phyloP scores from a whole-genome alignment of 129 eudicot species.

The Chrysanthemum makinoi region DNA sequence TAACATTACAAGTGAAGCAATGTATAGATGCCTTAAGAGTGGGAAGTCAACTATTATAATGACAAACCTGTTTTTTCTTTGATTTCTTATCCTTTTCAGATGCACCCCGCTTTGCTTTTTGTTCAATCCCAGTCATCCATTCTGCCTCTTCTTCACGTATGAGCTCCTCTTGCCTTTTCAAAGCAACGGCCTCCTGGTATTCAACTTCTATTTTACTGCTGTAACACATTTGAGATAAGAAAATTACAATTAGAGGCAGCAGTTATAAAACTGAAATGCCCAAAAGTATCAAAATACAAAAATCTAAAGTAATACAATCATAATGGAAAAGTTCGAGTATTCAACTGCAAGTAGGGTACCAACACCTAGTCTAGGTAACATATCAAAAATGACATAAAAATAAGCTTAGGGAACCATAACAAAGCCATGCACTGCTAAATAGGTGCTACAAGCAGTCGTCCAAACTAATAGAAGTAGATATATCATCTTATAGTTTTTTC shows the following conservation, averaged over 20 bases:
- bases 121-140: constrained; percentile 71
- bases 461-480: neutral
- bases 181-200: constrained; percentile 82
- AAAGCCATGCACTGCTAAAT: neutral
- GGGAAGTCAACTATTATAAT: too few relatives aligned
- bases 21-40: too few relatives aligned
- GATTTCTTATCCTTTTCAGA: constrained; percentile 76
- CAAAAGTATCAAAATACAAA: neutral
- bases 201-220: constrained; percentile 78
- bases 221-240: neutral
- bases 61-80: constrained; percentile 86
- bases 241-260: neutral
- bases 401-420: neutral
- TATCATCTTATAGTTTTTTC: neutral
- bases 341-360: neutral
- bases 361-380: neutral
- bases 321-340: neutral
- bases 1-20: too few relatives aligned
- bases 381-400: neutral
- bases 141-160: constrained; percentile 88
- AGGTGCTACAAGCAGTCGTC: neutral
- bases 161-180: constrained; percentile 86
- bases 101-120: constrained; percentile 56
- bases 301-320: neutral
- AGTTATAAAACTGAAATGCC: neutral